Evolutionary conservation across 2,329 filamentous ascomycete species (phyloP).

Genomic region (Paraphaeosphaeria sporulosa): DNA sequence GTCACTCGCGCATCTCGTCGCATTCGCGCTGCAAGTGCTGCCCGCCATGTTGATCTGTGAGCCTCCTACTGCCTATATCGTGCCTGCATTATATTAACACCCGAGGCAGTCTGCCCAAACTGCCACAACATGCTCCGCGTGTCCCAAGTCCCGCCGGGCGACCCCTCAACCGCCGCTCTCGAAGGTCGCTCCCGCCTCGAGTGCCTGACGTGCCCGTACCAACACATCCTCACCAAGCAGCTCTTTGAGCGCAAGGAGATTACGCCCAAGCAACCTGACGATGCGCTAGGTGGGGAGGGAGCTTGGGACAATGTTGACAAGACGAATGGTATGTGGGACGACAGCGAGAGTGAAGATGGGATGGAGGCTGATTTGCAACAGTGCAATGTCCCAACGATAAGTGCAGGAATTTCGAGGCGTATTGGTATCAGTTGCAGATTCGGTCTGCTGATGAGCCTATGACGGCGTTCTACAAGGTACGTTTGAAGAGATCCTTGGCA

Average conservation of each 20-base stretch:
- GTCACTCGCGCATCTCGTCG: neutral
- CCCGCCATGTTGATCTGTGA: constrained; percentile 71
- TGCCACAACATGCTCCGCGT: constrained; percentile 87
- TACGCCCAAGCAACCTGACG: constrained; percentile 86
- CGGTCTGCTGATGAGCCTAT: constrained; percentile 97
- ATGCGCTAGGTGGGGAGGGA: constrained; percentile 85
- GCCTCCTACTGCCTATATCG: constrained; percentile 17
- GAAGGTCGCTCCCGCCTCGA: constrained; percentile 79
- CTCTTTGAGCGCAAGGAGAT: constrained; percentile 83
- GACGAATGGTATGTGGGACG: constrained; percentile 61
- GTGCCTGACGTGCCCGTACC: constrained; percentile 94
- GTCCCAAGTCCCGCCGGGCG: constrained; percentile 55
- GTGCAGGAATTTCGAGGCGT: constrained; percentile 84
- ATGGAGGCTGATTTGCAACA: constrained; percentile 30
- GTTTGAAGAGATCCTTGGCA: constrained; percentile 21
- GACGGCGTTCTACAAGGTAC: constrained; percentile 92
- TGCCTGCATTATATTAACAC: neutral
- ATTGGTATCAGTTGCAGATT: constrained; percentile 97
- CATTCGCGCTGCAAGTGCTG: constrained; percentile 2
- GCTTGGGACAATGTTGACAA: constrained; percentile 94
- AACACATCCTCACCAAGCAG: constrained; percentile 79
- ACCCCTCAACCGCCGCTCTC: constrained; percentile 48
- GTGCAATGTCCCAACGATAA: constrained; percentile 83
- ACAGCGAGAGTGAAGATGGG: neutral
- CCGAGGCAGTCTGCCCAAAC: constrained; percentile 72